phyloP scores from a whole-genome alignment of 306 rosid species.

The Lagenaria siceraria region DNA sequence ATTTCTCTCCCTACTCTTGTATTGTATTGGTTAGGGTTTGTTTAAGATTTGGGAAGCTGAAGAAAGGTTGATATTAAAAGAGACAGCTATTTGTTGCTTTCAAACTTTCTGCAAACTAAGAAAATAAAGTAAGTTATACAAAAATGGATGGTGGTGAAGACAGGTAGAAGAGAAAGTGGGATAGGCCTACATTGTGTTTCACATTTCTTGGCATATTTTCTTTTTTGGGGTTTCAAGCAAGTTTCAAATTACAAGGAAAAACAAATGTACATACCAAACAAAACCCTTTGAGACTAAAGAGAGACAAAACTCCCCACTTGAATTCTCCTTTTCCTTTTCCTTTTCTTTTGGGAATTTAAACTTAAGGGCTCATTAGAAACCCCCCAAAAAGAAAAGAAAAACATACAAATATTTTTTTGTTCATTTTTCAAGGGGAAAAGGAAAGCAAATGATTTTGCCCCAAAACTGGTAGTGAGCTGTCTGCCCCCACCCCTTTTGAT shows the following conservation, averaged over 20 bases:
- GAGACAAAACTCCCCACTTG: neutral
- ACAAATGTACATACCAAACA: neutral
- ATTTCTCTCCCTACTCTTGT: neutral
- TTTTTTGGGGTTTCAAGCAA: conserved; percentile 2
- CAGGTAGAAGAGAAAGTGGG: conserved; percentile 76
- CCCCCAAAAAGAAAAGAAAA: neutral
- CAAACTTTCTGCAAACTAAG: conserved; percentile 44
- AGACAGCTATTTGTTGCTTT: conserved; percentile 79
- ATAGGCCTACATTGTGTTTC: conserved; percentile 49
- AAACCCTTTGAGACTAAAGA: conserved; percentile 1
- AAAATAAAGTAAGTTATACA: conserved; percentile 36
- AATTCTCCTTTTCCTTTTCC: neutral
- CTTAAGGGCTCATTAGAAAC: neutral
- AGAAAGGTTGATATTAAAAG: conserved; percentile 15
- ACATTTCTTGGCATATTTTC: conserved; percentile 81
- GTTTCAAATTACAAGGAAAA: neutral
- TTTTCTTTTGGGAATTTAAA: neutral
- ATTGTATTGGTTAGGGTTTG: conserved; percentile 16
- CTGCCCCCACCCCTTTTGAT: conserved; percentile 8
- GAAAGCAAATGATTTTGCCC: conserved; percentile 1
- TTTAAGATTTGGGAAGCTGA: conserved; percentile 9
- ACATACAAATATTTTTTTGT: neutral
- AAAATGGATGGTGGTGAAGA: conserved; percentile 42
- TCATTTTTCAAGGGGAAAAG: neutral
- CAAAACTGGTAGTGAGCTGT: conserved; percentile 16